phyloP scores from a whole-genome alignment of 2,329 filamentous ascomycete species.

The Penicillium sp. region DNA sequence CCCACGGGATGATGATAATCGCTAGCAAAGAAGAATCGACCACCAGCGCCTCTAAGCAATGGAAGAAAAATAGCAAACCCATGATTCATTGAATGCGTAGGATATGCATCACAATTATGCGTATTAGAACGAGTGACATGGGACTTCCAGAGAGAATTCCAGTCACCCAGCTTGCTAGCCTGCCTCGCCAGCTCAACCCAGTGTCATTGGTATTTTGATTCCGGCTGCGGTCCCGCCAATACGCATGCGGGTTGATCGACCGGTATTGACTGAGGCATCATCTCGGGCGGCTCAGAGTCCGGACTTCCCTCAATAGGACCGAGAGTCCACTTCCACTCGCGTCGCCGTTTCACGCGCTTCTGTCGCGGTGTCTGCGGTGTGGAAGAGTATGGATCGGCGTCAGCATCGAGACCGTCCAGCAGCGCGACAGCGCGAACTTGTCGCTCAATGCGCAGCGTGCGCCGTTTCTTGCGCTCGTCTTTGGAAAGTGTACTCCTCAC shows the following conservation, averaged over 20 bases:
- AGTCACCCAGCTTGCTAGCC: neutral
- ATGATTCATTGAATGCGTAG: constrained; percentile 22
- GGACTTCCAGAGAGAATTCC: no score
- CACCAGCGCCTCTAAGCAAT: constrained; percentile 23
- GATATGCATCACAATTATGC: constrained; percentile 16
- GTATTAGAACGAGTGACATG: neutral
- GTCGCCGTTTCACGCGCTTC: constrained; percentile 56
- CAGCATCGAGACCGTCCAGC: constrained; percentile 50
- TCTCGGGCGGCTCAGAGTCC: constrained; percentile 2
- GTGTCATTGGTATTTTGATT: constrained; percentile 9
- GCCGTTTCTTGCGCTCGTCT: constrained; percentile 43
- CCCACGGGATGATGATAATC: constrained; percentile 4
- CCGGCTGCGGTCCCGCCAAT: neutral
- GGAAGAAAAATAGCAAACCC: constrained; percentile 6
- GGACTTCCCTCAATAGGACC: constrained; percentile 44
- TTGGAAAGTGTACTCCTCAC: constrained; percentile 16
- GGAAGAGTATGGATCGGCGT: constrained; percentile 50
- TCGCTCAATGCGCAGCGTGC: constrained; percentile 35
- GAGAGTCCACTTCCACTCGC: constrained; percentile 64
- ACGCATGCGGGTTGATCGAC: neutral
- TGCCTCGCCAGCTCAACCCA: neutral
- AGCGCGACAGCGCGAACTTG: constrained; percentile 46
- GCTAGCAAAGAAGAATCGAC: constrained; percentile 6
- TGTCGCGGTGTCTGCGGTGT: constrained; percentile 59
- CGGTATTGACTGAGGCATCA: neutral